Conservation (phyloP, 768 basidiomycete genomes). For the Russula olivacea region DNA sequence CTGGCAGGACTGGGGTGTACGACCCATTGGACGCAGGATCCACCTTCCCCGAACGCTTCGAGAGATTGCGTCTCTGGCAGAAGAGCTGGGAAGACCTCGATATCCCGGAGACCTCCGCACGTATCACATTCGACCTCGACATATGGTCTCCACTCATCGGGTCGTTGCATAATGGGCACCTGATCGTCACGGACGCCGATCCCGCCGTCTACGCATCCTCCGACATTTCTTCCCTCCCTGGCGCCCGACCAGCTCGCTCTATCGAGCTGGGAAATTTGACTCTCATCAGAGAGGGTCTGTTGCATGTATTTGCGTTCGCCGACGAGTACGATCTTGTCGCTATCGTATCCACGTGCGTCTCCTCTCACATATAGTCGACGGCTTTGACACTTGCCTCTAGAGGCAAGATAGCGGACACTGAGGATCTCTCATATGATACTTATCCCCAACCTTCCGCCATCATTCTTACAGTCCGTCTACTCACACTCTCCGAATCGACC, state of each 20-base stretch:
- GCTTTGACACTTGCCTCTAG: neutral
- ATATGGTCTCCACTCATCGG: constrained; percentile 22
- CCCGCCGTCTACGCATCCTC: constrained; percentile 19
- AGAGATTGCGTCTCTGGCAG: constrained; percentile 16
- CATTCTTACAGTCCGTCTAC: constrained; percentile 13
- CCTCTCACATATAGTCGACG: neutral
- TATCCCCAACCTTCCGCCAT: constrained; percentile 8
- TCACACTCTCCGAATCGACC: constrained; percentile 16
- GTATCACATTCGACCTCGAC: constrained; percentile 19
- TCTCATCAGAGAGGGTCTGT: constrained; percentile 11
- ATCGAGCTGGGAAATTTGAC: constrained; percentile 17
- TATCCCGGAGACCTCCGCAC: constrained; percentile 11
- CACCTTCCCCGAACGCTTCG: constrained; percentile 20
- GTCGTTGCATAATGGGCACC: constrained; percentile 17
- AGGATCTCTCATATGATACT: constrained; percentile 6
- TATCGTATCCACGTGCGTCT: constrained; percentile 15
- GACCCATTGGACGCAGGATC: constrained; percentile 13
- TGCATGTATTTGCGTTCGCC: constrained; percentile 19
- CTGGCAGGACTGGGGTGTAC: constrained; percentile 19
- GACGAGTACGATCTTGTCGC: constrained; percentile 18
- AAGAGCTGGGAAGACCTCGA: constrained; percentile 21
- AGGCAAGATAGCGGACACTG: neutral
- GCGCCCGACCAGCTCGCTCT: constrained; percentile 1
- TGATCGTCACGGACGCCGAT: constrained; percentile 16
- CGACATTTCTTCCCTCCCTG: constrained; percentile 14